These are phyloP conservation scores for Nakazawaea laoshanensis DNA, from an alignment of 805 yeast genomes.

Conservation along the genomic window DNA sequence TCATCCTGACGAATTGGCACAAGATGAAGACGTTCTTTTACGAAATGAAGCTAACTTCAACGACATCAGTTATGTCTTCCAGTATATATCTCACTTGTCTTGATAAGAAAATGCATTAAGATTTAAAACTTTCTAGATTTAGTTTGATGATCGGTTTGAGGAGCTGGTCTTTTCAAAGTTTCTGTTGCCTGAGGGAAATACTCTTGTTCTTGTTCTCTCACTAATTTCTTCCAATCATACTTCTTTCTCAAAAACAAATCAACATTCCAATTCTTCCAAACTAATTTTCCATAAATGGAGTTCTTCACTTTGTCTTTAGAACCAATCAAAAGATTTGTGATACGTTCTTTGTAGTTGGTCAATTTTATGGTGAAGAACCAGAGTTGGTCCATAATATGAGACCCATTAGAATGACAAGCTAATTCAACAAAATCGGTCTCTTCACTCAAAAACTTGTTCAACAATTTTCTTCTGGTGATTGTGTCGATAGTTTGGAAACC, in stretches of 20 bases:
- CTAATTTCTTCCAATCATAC: conserved; percentile 71
- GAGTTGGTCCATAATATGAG: conserved; percentile 79
- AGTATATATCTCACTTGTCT: conserved; percentile 78
- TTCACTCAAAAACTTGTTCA: conserved; percentile 53
- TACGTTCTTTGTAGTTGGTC: conserved; percentile 78
- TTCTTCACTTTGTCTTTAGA: conserved; percentile 68
- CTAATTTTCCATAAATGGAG: conserved; percentile 80
- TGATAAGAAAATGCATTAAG: background rate
- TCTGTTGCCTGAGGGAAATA: background rate
- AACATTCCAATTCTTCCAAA: conserved; percentile 94
- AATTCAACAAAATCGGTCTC: conserved; percentile 38
- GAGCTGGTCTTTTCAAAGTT: background rate
- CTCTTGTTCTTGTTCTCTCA: conserved; percentile 44
- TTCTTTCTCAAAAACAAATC: conserved; percentile 68
- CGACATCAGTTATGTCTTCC: conserved; percentile 82
- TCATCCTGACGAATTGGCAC: conserved; percentile 47
- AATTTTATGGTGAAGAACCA: conserved; percentile 75
- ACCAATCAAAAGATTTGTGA: conserved; percentile 58
- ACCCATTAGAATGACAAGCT: conserved; percentile 82
- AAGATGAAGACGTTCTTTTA: conserved; percentile 70
- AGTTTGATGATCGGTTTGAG: background rate
- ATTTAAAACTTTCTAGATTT: background rate
- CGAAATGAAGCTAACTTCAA: conserved; percentile 62
- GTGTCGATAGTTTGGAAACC: conserved; percentile 34
- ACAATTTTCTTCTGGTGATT: conserved; percentile 55